phyloP scores from a whole-genome alignment of 2,329 filamentous ascomycete genomes.

The Stachybotrys elegans region DNA sequence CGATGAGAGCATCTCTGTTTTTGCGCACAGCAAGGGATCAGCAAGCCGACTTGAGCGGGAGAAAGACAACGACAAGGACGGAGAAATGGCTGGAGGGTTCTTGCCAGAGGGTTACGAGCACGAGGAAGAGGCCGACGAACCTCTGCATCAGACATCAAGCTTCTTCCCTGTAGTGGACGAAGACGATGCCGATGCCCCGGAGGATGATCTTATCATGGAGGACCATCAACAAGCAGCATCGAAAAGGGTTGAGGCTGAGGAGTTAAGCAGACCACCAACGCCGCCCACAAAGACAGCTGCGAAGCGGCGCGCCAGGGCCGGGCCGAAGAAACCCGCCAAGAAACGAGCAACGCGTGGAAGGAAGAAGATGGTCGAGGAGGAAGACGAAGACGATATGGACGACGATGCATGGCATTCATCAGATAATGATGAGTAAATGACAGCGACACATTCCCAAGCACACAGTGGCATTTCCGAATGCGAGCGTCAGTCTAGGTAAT shows the following conservation, averaged over 20 bases:
- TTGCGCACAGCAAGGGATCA: slow-evolving; percentile 41
- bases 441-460: too few relatives aligned
- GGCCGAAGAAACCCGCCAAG: background rate
- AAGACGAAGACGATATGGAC: background rate
- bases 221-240: slow-evolving; percentile 11
- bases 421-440: background rate
- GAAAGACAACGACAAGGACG: slow-evolving; percentile 28
- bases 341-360: background rate
- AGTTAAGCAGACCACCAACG: background rate
- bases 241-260: background rate
- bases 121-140: slow-evolving; percentile 33
- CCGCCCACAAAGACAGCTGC: background rate
- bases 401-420: background rate
- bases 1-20: slow-evolving; percentile 45
- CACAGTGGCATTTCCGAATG: too few relatives aligned
- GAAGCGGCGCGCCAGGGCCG: background rate
- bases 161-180: slow-evolving; percentile 45
- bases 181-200: slow-evolving; percentile 31
- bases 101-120: slow-evolving; percentile 52
- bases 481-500: too few relatives aligned
- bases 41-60: slow-evolving; percentile 7
- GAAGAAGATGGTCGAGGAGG: background rate
- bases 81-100: slow-evolving; percentile 57
- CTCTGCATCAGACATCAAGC: slow-evolving; percentile 29
- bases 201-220: slow-evolving; percentile 28